Conservation (phyloP, 108 stramenopile species). For the Stephanodiscus minutulus region DNA sequence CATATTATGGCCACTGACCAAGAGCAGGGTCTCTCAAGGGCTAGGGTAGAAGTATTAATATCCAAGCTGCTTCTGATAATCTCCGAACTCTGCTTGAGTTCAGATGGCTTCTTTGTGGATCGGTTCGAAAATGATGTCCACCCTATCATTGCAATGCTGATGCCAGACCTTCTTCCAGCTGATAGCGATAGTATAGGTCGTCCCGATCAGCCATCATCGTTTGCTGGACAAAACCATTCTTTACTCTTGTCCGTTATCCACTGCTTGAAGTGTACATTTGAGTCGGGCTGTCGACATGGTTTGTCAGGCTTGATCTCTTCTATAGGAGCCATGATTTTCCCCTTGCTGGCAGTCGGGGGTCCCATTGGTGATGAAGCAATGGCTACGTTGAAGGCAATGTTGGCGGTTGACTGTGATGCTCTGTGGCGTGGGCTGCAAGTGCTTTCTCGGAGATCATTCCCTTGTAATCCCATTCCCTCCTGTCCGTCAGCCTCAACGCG, state of each 20-base stretch:
- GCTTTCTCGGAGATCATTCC: slow-evolving; percentile 28
- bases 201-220: slow-evolving; percentile 5
- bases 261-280: slow-evolving; percentile 36
- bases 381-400: slow-evolving; percentile 45
- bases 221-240: slow-evolving; percentile 12
- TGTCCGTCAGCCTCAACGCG: background rate
- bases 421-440: slow-evolving; percentile 47
- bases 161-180: slow-evolving; percentile 17
- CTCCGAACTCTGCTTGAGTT: slow-evolving; percentile 35
- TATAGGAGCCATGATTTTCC: slow-evolving; percentile 45
- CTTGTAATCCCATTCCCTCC: slow-evolving; percentile 26
- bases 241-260: slow-evolving; percentile 26
- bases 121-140: slow-evolving; percentile 50
- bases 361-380: slow-evolving; percentile 24
- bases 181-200: background rate
- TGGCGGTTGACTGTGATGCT: slow-evolving; percentile 41
- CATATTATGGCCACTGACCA: slow-evolving; percentile 30
- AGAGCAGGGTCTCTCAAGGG: slow-evolving; percentile 13
- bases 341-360: slow-evolving; percentile 33
- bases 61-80: slow-evolving; percentile 35
- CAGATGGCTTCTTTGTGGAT: slow-evolving; percentile 49
- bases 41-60: slow-evolving; percentile 26
- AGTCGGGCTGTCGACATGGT: slow-evolving; percentile 29
- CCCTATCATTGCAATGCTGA: slow-evolving; percentile 36
- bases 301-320: slow-evolving; percentile 40